Conservation (phyloP, 176 grass and related monocot genomes). For the Luzula sylvatica region DNA sequence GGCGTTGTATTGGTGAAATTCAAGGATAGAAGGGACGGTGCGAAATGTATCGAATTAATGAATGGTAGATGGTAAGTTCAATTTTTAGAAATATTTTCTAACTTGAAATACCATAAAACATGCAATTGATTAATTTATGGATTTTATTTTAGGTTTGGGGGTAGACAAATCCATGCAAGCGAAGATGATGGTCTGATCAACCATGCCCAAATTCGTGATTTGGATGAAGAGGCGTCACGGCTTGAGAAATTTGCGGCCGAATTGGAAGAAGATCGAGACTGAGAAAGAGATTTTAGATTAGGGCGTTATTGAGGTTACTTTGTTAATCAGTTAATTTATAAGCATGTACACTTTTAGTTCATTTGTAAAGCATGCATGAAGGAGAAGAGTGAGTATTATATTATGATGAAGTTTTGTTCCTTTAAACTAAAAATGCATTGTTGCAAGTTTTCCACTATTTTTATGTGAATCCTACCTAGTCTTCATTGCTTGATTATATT, state of each 20-base stretch:
- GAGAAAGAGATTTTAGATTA: neutral
- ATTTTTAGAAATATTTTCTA: neutral
- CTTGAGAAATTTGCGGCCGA: slow-evolving; percentile 78
- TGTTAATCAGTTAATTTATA: too few relatives aligned
- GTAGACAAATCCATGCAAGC: slow-evolving; percentile 54
- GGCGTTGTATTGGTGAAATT: slow-evolving; percentile 95
- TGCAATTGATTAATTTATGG: neutral
- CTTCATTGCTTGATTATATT: too few relatives aligned
- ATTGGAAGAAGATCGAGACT: slow-evolving; percentile 46
- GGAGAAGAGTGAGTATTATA: too few relatives aligned
- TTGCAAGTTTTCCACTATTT: too few relatives aligned
- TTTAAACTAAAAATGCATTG: too few relatives aligned
- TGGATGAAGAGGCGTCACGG: slow-evolving; percentile 68
- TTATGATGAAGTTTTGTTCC: too few relatives aligned
- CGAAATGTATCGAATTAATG: slow-evolving; percentile 80
- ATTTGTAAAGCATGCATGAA: too few relatives aligned
- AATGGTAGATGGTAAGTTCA: slow-evolving; percentile 78
- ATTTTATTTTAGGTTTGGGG: slow-evolving; percentile 57
- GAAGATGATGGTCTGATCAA: slow-evolving; percentile 80
- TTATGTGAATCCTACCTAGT: too few relatives aligned
- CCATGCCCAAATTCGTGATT: slow-evolving; percentile 70
- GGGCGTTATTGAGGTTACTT: too few relatives aligned
- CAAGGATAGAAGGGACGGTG: slow-evolving; percentile 72
- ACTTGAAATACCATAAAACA: neutral
- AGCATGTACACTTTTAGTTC: too few relatives aligned